Conservation (phyloP, 345 rosid genomes). For the Populus deltoides region DNA sequence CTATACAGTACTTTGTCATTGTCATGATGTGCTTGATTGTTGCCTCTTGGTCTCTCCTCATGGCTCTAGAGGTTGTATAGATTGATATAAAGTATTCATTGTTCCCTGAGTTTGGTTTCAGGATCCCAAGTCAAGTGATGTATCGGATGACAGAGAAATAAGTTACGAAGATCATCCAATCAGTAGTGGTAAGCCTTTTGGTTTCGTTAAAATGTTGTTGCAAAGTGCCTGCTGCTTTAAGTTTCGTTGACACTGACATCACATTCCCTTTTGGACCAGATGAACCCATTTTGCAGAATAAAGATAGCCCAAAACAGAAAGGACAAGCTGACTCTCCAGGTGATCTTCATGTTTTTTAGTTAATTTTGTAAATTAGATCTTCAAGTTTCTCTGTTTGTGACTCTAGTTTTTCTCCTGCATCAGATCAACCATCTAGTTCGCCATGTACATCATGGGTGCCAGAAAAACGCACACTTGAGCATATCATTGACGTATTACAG, state of each 20-base stretch:
- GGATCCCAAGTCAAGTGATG: conserved; percentile 13
- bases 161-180: conserved; percentile 16
- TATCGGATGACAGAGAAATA: conserved; percentile 17
- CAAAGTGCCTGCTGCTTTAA: not conserved
- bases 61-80: not conserved
- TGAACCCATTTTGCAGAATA: conserved; percentile 10
- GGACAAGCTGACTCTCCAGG: conserved; percentile 22
- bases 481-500: conserved; percentile 49
- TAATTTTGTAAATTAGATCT: conserved; percentile 5
- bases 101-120: conserved; percentile 17
- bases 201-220: conserved; percentile 5
- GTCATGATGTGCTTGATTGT: not conserved
- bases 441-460: conserved; percentile 32
- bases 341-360: conserved; percentile 9
- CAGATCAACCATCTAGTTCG: conserved; percentile 31
- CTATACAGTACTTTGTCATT: not conserved
- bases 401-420: conserved; percentile 5
- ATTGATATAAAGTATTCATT: conserved; percentile 1
- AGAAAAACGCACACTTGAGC: conserved; percentile 43
- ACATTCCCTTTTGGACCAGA: conserved; percentile 21
- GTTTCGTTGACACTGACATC: not conserved
- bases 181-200: conserved; percentile 26
- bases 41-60: not conserved
- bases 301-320: conserved; percentile 6
- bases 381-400: conserved; percentile 14